Evolutionary conservation across 768 basidiomycete genomes (phyloP).

Genomic region (Trametes cinnabarina): DNA sequence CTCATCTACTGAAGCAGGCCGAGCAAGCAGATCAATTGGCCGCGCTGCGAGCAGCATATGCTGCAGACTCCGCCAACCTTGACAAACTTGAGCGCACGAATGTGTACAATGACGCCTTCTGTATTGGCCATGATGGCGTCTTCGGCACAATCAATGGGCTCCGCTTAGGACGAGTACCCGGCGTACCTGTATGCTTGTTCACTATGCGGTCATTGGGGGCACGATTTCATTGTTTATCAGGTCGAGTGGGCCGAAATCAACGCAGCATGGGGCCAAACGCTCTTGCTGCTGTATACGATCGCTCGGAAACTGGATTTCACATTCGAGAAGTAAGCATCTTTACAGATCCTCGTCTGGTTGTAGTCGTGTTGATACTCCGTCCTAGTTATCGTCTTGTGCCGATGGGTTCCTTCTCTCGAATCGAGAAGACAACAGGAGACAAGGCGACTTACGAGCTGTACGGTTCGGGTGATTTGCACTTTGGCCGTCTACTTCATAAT

Average conservation of each 20-base stretch:
- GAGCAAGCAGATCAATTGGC: conserved; percentile 69
- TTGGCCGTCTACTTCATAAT: conserved; percentile 88
- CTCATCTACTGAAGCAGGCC: conserved; percentile 61
- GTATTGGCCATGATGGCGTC: conserved; percentile 90
- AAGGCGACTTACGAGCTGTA: conserved; percentile 89
- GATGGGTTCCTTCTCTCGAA: conserved; percentile 92
- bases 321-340: conserved; percentile 69
- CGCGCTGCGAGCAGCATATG: conserved; percentile 73
- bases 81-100: conserved; percentile 89
- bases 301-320: conserved; percentile 88
- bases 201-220: not conserved
- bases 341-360: not conserved
- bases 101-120: conserved; percentile 94
- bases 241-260: conserved; percentile 99
- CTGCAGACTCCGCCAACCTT: conserved; percentile 69
- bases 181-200: conserved; percentile 62
- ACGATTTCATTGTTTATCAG: conserved; percentile 33
- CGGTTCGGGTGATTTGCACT: conserved; percentile 88
- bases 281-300: conserved; percentile 88
- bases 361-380: not conserved
- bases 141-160: conserved; percentile 99
- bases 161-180: conserved; percentile 82
- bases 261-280: conserved; percentile 95
- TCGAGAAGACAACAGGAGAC: conserved; percentile 80
- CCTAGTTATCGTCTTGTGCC: conserved; percentile 85